Base-by-base conservation (phyloP, 331 rosid genomes). In the Acacia concinna region DNA sequence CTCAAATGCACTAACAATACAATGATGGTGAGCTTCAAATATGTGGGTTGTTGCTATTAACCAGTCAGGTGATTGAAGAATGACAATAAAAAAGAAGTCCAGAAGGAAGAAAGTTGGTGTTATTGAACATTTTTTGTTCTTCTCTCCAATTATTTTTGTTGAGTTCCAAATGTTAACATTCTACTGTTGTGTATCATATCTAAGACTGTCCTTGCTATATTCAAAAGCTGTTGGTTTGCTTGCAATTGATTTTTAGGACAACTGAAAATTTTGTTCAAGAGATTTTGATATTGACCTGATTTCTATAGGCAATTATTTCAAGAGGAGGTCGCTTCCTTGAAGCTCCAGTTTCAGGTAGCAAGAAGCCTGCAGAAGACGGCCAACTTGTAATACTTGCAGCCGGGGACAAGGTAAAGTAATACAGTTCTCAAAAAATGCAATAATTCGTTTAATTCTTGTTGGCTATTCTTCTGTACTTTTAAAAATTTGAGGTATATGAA, bases 301-400 rank as follows among this genome's bases (percentile, higher is more conserved):
- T 47, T 86, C 66, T 81, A 47, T 86, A 93, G 97, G 97, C 90
- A 14, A 84, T 93, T 78, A 81, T 68, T 54, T 79, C 80, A 63
- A 93, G 78, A 78, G 94, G 96, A 15, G 96, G 92, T 82, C 43
- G 54, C 74, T 93, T 89, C 85, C 86, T 91, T 44, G 97, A 92
- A 83, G 97, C 91, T 67, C 96, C 97, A 80, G 94, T 93, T 84
- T 91, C 97, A 31, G 98, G 98, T 74, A 91, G 97, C 91, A 92
- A 94, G 90, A 94, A 94, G 87, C 98, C 98, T 1, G 98, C 98
- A 68, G 98, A 94, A 91, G 97, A 94, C 78, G 98, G 98, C 71
- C 98, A 94, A 56, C 85, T 94, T 20, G 84, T 94, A 32, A 88
- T 94, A 83, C 97, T 94, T 54, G 87, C 97, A 40, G 98, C 98